These are phyloP conservation scores for Monosporascus sp. DNA, from an alignment of 2,329 filamentous ascomycete species.

Conservation along the genomic window DNA sequence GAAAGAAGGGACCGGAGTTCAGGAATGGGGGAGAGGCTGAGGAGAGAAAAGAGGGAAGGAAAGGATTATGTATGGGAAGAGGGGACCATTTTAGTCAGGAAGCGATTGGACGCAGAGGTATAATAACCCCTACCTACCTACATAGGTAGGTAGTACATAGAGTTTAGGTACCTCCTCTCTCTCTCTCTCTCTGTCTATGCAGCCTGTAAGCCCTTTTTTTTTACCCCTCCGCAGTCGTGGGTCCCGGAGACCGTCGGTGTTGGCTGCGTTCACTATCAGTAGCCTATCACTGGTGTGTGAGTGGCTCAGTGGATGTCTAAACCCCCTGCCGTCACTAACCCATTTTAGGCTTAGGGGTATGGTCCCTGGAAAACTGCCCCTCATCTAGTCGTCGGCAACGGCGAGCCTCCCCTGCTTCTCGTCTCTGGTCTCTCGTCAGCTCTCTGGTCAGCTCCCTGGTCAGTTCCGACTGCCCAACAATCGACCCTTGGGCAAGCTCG, in stretches of 20 bases:
- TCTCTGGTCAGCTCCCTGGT: neutral
- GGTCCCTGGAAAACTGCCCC: slow-evolving; percentile 16
- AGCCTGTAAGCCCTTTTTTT: too few relatives aligned
- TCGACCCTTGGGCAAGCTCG: too few relatives aligned
- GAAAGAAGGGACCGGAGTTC: slow-evolving; percentile 19
- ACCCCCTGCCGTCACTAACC: slow-evolving; percentile 9
- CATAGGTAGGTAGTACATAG: neutral
- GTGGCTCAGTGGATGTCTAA: slow-evolving; percentile 6
- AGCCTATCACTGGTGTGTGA: neutral
- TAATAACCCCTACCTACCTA: too few relatives aligned
- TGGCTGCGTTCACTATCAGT: neutral
- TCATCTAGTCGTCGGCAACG: slow-evolving; percentile 2
- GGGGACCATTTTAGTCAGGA: slow-evolving; percentile 22
- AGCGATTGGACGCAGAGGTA: slow-evolving; percentile 17
- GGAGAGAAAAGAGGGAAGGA: slow-evolving; percentile 9
- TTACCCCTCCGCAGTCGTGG: neutral
- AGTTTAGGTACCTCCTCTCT: too few relatives aligned
- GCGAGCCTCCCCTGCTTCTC: neutral
- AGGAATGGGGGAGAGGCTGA: slow-evolving; percentile 8
- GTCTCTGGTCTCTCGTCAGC: too few relatives aligned
- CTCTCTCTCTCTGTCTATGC: too few relatives aligned
- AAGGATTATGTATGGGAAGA: slow-evolving; percentile 4
- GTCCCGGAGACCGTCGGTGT: neutral
- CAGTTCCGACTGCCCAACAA: neutral
- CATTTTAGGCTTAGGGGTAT: slow-evolving; percentile 11